Percentiles rank a stretch among this genome's conserved stretches.
These are phyloP conservation scores for Achaetomium macrosporum DNA, from an alignment of 2,329 filamentous ascomycete species.

Conservation along the genomic window DNA sequence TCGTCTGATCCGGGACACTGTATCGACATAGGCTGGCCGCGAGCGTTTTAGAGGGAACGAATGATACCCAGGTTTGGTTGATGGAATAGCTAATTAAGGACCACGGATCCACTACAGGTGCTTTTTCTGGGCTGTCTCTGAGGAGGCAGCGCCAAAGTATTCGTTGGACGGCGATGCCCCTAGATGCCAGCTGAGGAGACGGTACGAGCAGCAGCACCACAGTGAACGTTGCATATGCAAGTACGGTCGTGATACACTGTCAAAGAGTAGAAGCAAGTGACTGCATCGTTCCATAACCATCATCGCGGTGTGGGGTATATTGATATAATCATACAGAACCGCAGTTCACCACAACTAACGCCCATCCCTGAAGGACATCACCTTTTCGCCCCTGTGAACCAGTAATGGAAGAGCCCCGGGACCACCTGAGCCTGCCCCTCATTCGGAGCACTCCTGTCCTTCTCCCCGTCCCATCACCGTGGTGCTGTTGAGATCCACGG, in stretches of 20 bases:
- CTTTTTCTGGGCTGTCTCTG: no score
- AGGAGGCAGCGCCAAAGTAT: no score
- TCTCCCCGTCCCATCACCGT: no score
- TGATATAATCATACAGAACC: slow-evolving; percentile 21
- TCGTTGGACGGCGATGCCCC: no score
- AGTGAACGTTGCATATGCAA: background rate
- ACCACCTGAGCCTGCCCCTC: background rate
- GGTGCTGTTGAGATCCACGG: no score
- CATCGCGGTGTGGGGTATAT: slow-evolving; percentile 35
- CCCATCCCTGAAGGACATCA: slow-evolving; percentile 15
- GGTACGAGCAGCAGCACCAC: background rate
- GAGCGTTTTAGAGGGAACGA: slow-evolving; percentile 10
- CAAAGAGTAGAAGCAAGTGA: background rate
- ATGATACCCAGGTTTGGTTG: slow-evolving; percentile 19
- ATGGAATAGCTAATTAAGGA: background rate
- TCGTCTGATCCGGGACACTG: background rate
- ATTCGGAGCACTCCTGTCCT: no score
- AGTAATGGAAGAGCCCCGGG: background rate
- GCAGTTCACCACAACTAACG: slow-evolving; percentile 43
- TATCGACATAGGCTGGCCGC: slow-evolving; percentile 1
- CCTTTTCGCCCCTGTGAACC: background rate
- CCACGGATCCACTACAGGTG: no score
- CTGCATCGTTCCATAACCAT: background rate
- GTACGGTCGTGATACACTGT: background rate
- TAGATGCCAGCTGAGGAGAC: no score